Percentiles rank a stretch among this genome's conserved stretches.
These are phyloP conservation scores for Iberis pinnata DNA, from an alignment of 345 rosid species.

Conservation along the genomic window DNA sequence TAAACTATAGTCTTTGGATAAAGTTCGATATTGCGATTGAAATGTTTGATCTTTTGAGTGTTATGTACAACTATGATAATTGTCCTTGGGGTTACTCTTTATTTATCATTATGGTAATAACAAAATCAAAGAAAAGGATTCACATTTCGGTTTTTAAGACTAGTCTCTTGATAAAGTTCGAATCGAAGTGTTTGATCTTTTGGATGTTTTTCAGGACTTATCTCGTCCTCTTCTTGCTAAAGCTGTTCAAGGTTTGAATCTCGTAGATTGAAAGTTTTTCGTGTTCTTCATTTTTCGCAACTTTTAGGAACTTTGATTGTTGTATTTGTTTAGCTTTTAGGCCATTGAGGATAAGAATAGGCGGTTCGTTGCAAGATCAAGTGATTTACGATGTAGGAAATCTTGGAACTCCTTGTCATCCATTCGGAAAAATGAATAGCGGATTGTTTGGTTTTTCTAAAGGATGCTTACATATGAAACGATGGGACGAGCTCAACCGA, in stretches of 20 bases:
- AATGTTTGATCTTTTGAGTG: no score
- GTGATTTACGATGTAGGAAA: constrained; percentile 40
- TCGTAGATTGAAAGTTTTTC: neutral
- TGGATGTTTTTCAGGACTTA: constrained; percentile 53
- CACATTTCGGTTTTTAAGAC: neutral
- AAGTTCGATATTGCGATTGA: constrained; percentile 94
- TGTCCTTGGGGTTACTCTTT: constrained; percentile 96
- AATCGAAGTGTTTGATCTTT: neutral
- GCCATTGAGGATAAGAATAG: constrained; percentile 25
- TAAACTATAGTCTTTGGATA: no score
- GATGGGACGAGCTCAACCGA: constrained; percentile 48
- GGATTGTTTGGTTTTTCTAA: constrained; percentile 45
- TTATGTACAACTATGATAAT: constrained; percentile 74
- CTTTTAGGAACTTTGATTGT: no score
- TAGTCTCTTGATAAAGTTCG: neutral
- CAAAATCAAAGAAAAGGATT: neutral
- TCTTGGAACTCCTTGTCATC: no score
- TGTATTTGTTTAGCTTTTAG: constrained; percentile 38
- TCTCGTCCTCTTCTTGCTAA: constrained; percentile 67
- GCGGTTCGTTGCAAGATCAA: constrained; percentile 51
- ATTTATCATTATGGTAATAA: constrained; percentile 60
- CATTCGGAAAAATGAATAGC: no score
- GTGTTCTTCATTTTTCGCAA: constrained; percentile 7
- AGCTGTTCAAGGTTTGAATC: constrained; percentile 63
- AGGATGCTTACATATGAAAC: constrained; percentile 43